Base-by-base conservation (phyloP, 371 early-diverging fungal genomes). In the Mucor ambiguus region DNA sequence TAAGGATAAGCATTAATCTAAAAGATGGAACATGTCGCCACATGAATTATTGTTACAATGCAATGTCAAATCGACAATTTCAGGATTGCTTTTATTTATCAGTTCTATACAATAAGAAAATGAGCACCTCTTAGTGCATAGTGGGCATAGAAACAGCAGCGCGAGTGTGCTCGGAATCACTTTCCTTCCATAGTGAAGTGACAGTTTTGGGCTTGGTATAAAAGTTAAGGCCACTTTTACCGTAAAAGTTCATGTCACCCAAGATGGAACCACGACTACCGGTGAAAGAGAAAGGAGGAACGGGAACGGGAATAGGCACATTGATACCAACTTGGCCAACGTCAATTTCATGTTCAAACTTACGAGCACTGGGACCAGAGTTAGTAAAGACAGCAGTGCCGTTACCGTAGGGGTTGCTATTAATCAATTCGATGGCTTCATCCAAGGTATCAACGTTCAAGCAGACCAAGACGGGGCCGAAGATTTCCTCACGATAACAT, bases 251-350 rank as follows among this genome's bases (percentile, higher is more conserved):
- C 67, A 95, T 80, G 72, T 98, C 98, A 48, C 98, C 98, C 61
- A 89, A 81, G 69, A 98, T 96, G 64, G 94, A 93, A 16, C 92
- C 98, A 64, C 95, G 88, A 64, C 90, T 90, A 11, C 98, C 98
- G n/a, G 98, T 98, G 84, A 95, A 92, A 57, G 95, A 92, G 87
- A 98, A 98, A 91, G 96, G 95, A 63, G 98, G 98, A 68, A 98
- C 85, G 16, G 98, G 98, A 12, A 98, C 98, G 14, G 98, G 98
- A 59, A 95, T 95, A n/a, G 95, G 94, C 26, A 94, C 93, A 69
- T 95, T 95, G 78, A 95, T 90, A 60, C 94, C 92, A 14, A 94
- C 87, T 82, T 97, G 97, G 24, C 98, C 98, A 29, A 92, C 95
- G 76, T 96, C 95, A 64, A 96, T 89, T 68, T 96, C 93, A 41